Conservation (phyloP, 2,329 filamentous ascomycete genomes). For the Talaromyces sp. region DNA sequence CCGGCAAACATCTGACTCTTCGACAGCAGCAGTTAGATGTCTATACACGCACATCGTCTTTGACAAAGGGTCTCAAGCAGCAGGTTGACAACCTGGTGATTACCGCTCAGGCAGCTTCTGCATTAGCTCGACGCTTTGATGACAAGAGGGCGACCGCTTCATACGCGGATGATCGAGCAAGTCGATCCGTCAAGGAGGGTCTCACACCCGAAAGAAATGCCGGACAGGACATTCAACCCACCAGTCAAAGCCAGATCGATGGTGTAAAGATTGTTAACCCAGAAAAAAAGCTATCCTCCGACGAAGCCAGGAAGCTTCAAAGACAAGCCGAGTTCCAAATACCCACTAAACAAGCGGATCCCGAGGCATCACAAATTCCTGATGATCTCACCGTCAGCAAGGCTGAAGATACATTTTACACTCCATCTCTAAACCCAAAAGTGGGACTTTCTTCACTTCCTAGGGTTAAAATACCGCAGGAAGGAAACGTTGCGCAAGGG, state of each 20-base stretch:
- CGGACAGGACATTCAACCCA: too few species aligned
- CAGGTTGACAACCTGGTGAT: conserved; percentile 59
- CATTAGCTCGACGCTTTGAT: conserved; percentile 54
- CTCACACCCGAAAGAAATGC: background rate
- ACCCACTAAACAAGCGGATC: conserved; percentile 46
- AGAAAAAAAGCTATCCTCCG: conserved; percentile 29
- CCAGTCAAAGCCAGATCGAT: background rate
- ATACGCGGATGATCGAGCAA: conserved; percentile 19
- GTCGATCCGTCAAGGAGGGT: background rate
- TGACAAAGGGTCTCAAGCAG: conserved; percentile 57
- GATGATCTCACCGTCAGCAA: conserved; percentile 41
- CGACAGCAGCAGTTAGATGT: conserved; percentile 58
- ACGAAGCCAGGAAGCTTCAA: conserved; percentile 44
- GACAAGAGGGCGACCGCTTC: conserved; percentile 38
- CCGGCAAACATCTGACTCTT: conserved; percentile 56
- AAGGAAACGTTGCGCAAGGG: conserved; percentile 44
- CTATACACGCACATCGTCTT: conserved; percentile 59
- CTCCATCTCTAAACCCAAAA: conserved; percentile 44
- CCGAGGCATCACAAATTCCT: conserved; percentile 26
- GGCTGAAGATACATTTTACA: conserved; percentile 56
- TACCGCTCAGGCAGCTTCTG: conserved; percentile 56
- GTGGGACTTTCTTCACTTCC: conserved; percentile 51
- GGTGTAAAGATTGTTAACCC: background rate
- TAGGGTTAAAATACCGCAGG: conserved; percentile 51
- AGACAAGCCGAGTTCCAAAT: conserved; percentile 49